These are phyloP conservation scores for Lachnellula cervina DNA, from an alignment of 2,329 filamentous ascomycete genomes.

Conservation along the genomic window DNA sequence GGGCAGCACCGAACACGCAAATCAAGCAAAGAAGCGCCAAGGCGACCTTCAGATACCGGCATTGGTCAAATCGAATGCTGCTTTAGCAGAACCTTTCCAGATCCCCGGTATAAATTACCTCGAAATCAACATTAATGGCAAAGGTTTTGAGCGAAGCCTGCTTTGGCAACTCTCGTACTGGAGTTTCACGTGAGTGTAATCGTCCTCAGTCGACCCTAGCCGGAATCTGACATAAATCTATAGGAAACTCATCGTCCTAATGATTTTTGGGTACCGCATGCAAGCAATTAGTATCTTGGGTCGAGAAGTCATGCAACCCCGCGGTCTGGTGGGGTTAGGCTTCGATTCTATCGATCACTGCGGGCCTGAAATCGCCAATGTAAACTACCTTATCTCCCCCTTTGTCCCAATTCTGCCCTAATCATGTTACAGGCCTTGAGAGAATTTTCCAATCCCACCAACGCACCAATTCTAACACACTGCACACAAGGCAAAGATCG, in stretches of 20 bases:
- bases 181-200: constrained; percentile 50
- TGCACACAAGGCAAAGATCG: constrained; percentile 90
- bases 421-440: neutral
- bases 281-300: constrained; percentile 67
- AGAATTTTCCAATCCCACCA: constrained; percentile 41
- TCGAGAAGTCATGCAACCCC: constrained; percentile 64
- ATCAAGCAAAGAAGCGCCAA: constrained; percentile 58
- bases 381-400: constrained; percentile 18
- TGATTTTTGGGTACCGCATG: constrained; percentile 61
- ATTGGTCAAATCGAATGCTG: constrained; percentile 44
- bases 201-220: neutral
- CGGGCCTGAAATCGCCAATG: constrained; percentile 52
- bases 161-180: constrained; percentile 64
- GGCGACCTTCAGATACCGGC: constrained; percentile 41
- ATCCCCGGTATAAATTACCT: constrained; percentile 61
- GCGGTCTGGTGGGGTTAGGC: constrained; percentile 67
- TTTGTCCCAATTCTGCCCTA: neutral
- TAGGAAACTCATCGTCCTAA: constrained; percentile 57
- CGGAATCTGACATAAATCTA: neutral
- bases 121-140: constrained; percentile 70
- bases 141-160: constrained; percentile 61
- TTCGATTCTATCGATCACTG: constrained; percentile 66
- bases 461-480: constrained; percentile 67
- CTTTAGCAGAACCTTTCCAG: constrained; percentile 50
- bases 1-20: constrained; percentile 64